Conservation (phyloP, 2,329 filamentous ascomycete genomes). For the Torrubiella hemipterigena region DNA sequence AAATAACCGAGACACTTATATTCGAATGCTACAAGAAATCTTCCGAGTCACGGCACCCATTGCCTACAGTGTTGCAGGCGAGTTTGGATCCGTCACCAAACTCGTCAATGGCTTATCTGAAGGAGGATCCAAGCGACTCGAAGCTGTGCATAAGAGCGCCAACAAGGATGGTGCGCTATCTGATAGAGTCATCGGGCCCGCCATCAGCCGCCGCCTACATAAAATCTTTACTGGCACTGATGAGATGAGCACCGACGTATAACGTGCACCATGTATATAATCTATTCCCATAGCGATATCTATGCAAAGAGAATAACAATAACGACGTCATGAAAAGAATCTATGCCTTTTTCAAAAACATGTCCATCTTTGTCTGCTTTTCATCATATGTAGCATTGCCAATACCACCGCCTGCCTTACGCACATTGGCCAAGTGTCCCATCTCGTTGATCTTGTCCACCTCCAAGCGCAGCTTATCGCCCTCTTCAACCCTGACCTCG, state of each 20-base stretch:
- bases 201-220: slow-evolving; percentile 45
- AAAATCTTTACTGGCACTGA: slow-evolving; percentile 49
- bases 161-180: slow-evolving; percentile 45
- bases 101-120: slow-evolving; percentile 47
- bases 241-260: slow-evolving; percentile 42
- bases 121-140: slow-evolving; percentile 48
- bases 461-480: slow-evolving; percentile 11
- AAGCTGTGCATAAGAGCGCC: slow-evolving; percentile 44
- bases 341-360: slow-evolving; percentile 80
- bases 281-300: too few species aligned
- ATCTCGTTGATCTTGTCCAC: slow-evolving; percentile 56
- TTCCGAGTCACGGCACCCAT: slow-evolving; percentile 59
- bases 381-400: slow-evolving; percentile 67
- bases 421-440: slow-evolving; percentile 61
- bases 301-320: too few species aligned
- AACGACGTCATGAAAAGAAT: too few species aligned
- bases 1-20: slow-evolving; percentile 52
- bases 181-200: slow-evolving; percentile 42
- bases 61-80: slow-evolving; percentile 53
- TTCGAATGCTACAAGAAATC: slow-evolving; percentile 67
- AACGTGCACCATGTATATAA: slow-evolving; percentile 6
- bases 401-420: slow-evolving; percentile 71
- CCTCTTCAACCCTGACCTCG: slow-evolving; percentile 8
- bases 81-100: slow-evolving; percentile 45
- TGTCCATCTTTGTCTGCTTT: slow-evolving; percentile 62